Base-by-base conservation (phyloP, 73 alveolate genomes). In the Halteria grandinella region DNA sequence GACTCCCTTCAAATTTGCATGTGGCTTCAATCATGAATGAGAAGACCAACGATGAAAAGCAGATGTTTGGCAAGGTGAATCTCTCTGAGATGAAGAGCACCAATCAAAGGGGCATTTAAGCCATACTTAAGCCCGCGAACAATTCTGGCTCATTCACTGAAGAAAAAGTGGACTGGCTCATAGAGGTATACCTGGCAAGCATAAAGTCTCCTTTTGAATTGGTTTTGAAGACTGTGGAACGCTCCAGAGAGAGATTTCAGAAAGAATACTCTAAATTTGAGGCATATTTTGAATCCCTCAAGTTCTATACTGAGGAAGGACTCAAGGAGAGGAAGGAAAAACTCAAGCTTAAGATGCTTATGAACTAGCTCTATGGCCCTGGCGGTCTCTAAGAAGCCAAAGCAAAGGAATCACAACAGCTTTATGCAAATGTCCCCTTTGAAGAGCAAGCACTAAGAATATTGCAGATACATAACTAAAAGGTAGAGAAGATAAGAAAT, bases 271-370 rank as follows among this genome's bases (percentile, higher is more conserved):
- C 78, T 17, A 60, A 62, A 18, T 29, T 15, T 5, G 88, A 77
- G 2, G 63, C 81, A 8, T 70, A 8, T 14, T 39, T 2, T 43
- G 88, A 77, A 27, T 17, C 45, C 8, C 2, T 7, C 23, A 77
- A 77, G 47, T 77, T 60, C 76, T 77, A 45, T 52, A 18, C 88
- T 17, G 88, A 77, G 15, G 80, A 59, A 45, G 88, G 88, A 0
- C 59, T 77, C n/a, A 62, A 60, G 47, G 88, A 77, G 12, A 45
- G 88, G 39, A 77, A 77, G 63, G 88, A 77, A 28, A 59, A 63
- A 32, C 54, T 45, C n/a, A 77, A 77, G 58, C 63, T 77, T 4
- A 60, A 69, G 33, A 70, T 77, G 8, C 51, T 77, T 31, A 23
- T 73, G 53, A 54, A 15, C 33, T 14, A 53, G 29, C 50, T 36